Evolutionary conservation across 2,329 filamentous ascomycete genomes (phyloP).

Genomic region (Aspergillus fumigatus): DNA sequence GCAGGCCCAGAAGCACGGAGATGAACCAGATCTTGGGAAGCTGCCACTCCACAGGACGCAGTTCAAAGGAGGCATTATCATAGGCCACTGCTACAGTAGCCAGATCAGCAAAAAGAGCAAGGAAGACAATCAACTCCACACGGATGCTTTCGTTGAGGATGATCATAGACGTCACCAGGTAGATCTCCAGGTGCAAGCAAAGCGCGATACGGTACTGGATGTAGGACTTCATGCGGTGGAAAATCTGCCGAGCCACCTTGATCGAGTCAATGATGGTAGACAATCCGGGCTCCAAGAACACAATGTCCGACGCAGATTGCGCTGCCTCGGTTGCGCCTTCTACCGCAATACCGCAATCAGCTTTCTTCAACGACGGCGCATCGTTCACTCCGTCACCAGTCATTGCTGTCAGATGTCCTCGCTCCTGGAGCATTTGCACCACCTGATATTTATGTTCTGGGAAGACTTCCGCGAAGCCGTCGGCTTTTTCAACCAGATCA

Average conservation of each 20-base stretch:
- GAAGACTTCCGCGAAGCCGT: conserved; percentile 70
- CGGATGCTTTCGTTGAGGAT: conserved; percentile 75
- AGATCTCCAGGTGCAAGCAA: conserved; percentile 70
- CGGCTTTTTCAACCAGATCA: conserved; percentile 69
- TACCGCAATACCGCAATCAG: conserved; percentile 69
- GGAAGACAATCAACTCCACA: conserved; percentile 71
- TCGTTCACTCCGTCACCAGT: conserved; percentile 73
- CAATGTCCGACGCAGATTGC: conserved; percentile 68
- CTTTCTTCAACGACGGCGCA: conserved; percentile 68
- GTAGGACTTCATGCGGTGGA: conserved; percentile 74
- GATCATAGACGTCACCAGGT: conserved; percentile 72
- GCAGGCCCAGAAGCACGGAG: conserved; percentile 52
- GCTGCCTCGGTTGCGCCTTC: conserved; percentile 69
- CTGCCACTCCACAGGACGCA: conserved; percentile 75
- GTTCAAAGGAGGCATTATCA: conserved; percentile 74
- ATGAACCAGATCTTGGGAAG: conserved; percentile 80
- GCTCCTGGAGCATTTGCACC: conserved; percentile 69
- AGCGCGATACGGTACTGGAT: conserved; percentile 74
- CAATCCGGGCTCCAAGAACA: conserved; percentile 67
- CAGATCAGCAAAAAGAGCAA: conserved; percentile 74
- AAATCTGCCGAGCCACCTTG: conserved; percentile 69
- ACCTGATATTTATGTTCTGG: conserved; percentile 74
- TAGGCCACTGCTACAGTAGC: conserved; percentile 79
- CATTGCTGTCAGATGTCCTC: conserved; percentile 69
- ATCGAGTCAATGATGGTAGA: conserved; percentile 69